These are phyloP conservation scores for Verticillium klebahnii DNA, from an alignment of 2,329 filamentous ascomycete species.

Conservation along the genomic window DNA sequence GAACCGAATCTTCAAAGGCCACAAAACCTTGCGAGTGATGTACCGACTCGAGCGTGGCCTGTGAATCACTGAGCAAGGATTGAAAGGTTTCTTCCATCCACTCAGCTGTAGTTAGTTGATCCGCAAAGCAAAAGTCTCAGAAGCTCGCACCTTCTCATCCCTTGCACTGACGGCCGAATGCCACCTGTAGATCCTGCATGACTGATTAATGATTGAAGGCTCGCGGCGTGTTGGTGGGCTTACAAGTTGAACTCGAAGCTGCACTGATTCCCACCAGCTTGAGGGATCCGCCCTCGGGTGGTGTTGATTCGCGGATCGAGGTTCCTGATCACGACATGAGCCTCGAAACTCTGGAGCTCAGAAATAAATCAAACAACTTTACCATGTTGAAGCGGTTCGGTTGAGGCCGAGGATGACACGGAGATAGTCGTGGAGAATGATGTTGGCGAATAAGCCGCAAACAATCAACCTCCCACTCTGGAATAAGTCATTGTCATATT, in stretches of 20 bases:
- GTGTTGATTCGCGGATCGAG: slow-evolving; percentile 45
- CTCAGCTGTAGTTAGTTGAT: neutral
- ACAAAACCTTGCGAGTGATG: slow-evolving; percentile 4
- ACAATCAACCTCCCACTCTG: slow-evolving; percentile 38
- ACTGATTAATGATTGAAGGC: neutral
- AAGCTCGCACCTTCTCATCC: slow-evolving; percentile 17
- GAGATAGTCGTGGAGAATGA: slow-evolving; percentile 33
- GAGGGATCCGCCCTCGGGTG: slow-evolving; percentile 18
- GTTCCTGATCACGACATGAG: neutral
- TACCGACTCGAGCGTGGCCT: slow-evolving; percentile 1
- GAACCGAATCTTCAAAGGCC: slow-evolving; percentile 33
- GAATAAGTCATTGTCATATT: slow-evolving; percentile 34
- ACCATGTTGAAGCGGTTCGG: slow-evolving; percentile 23
- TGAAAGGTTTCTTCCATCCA: slow-evolving; percentile 21
- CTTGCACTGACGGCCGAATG: slow-evolving; percentile 23
- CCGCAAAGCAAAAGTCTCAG: too few relatives aligned
- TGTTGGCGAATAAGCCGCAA: slow-evolving; percentile 53
- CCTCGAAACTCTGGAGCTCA: neutral
- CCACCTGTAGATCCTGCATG: slow-evolving; percentile 22
- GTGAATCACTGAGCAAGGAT: slow-evolving; percentile 9
- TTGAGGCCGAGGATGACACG: slow-evolving; percentile 42
- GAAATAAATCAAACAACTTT: neutral
- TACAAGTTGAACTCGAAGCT: slow-evolving; percentile 26
- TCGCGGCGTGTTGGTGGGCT: neutral
- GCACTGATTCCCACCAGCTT: slow-evolving; percentile 12